Base-by-base conservation (phyloP, 495 filamentous ascomycete species). In the Trichoderma reesei region DNA sequence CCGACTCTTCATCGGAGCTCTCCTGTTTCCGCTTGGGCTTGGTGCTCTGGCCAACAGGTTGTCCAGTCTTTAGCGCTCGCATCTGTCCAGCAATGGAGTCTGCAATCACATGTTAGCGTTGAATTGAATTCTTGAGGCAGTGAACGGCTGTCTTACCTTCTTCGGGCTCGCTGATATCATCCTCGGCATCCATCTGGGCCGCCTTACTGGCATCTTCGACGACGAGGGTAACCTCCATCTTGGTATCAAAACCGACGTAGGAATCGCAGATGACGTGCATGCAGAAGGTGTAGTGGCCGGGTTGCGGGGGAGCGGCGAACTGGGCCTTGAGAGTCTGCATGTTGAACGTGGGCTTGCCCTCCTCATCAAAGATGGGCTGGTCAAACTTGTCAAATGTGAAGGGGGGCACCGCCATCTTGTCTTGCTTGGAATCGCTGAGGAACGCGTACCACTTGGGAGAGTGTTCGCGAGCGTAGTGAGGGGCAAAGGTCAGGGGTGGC, bases 271-370 rank as follows among this genome's bases (percentile, higher is more conserved):
- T 78, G 65, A 95, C 78, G 73, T 96, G 86, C 89, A 97, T 88
- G 38, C 88, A 86, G 72, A 98, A 98, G 0, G 87, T 89, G 73
- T 96, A 98, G 70, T 91, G 87, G 51, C 92, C 95, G 13, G 89
- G 83, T 74, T 97, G 91, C 38, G 93, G 92, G 61, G 94, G 94
- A 20, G 94, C 92, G 70, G 93, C 90, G 78, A 98, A 98, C 76
- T 98, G 94, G 76, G 95, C 91, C 78, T 96, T 96, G 70, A 97
- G 80, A 13, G 94, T 98, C 74, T 96, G 91, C 76, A 98, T 85
- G 67, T 90, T 86, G 76, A 89, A 98, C 5, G 92, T 96, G 18
- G 91, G 78, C 78, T 96, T 92, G 63, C 95, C 94, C 59, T 85
- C 82, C 72, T 91, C 82, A 37, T 79, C 78, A 65, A 89, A 88